These are phyloP conservation scores for Berberis thunbergii DNA, from an alignment of 164 flowering plant genomes.

Conservation along the genomic window DNA sequence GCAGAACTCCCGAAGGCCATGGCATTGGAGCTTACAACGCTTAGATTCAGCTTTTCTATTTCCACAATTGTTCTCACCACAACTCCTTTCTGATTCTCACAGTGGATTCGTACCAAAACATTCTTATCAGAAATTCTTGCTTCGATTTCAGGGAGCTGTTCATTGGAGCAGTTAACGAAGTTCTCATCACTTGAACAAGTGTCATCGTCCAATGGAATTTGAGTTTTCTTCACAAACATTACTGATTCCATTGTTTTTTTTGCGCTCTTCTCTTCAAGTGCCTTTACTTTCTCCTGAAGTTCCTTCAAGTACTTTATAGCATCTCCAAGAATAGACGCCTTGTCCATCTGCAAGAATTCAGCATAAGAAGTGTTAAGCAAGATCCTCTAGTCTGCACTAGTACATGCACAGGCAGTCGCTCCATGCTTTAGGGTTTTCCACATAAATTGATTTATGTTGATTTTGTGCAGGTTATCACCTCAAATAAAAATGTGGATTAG, in stretches of 20 bases:
- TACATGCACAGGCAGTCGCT: not conserved
- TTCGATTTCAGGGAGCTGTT: constrained; percentile 42
- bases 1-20: constrained; percentile 31
- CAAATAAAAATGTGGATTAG: no score
- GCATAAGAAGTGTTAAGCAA: no score
- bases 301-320: constrained; percentile 80
- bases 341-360: constrained; percentile 53
- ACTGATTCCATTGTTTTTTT: constrained; percentile 56
- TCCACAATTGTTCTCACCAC: constrained; percentile 18
- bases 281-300: constrained; percentile 62
- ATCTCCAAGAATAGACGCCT: constrained; percentile 85
- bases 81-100: constrained; percentile 29
- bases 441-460: no score
- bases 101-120: constrained; percentile 35
- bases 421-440: no score
- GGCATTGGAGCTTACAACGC: constrained; percentile 23
- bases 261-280: constrained; percentile 56
- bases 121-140: constrained; percentile 29
- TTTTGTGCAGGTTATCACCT: no score
- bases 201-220: constrained; percentile 15
- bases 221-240: constrained; percentile 38
- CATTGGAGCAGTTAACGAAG: constrained; percentile 3
- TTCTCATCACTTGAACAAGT: constrained; percentile 23
- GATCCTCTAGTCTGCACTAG: not conserved
- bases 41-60: constrained; percentile 34